Conservation (phyloP, 1,139 yeast species). For the Yamadazyma diddensiae region DNA sequence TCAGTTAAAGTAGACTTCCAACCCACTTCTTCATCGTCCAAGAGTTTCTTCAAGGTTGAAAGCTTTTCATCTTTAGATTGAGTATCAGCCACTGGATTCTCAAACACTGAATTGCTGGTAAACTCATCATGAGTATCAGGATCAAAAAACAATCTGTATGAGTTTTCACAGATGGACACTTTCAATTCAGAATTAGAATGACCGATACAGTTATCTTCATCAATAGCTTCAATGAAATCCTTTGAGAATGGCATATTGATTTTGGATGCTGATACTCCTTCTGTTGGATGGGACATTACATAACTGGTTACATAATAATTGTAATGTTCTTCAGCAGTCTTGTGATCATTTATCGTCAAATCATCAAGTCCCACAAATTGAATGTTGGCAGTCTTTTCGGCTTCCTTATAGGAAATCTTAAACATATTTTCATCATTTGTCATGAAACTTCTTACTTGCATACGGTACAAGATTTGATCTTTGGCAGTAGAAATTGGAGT, state of each 20-base stretch:
- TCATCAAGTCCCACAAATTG: conserved; percentile 88
- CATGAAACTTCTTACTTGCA: conserved; percentile 82
- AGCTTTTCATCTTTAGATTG: conserved; percentile 25
- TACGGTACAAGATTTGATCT: conserved; percentile 86
- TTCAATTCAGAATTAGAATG: conserved; percentile 68
- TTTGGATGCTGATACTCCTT: conserved; percentile 85
- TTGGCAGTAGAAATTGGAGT: conserved; percentile 66
- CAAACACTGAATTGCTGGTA: conserved; percentile 52
- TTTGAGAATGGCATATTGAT: conserved; percentile 72
- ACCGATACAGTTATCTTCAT: conserved; percentile 64
- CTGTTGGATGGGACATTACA: conserved; percentile 94
- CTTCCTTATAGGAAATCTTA: conserved; percentile 69
- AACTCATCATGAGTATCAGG: conserved; percentile 81
- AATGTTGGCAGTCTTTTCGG: conserved; percentile 55
- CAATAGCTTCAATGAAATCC: conserved; percentile 54
- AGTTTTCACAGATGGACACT: conserved; percentile 76
- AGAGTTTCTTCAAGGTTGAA: conserved; percentile 22
- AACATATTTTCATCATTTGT: conserved; percentile 88
- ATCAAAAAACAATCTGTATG: conserved; percentile 80
- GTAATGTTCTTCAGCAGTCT: conserved; percentile 77
- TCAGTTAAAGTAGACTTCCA: conserved; percentile 36
- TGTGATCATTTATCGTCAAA: conserved; percentile 75
- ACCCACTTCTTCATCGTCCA: conserved; percentile 36
- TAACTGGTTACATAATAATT: conserved; percentile 91
- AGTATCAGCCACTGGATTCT: conserved; percentile 26